Percentiles rank a stretch among this genome's conserved stretches.
Evolutionary conservation across 1,284 basidiomycete genomes (phyloP).

Genomic region (Boletus mariae): DNA sequence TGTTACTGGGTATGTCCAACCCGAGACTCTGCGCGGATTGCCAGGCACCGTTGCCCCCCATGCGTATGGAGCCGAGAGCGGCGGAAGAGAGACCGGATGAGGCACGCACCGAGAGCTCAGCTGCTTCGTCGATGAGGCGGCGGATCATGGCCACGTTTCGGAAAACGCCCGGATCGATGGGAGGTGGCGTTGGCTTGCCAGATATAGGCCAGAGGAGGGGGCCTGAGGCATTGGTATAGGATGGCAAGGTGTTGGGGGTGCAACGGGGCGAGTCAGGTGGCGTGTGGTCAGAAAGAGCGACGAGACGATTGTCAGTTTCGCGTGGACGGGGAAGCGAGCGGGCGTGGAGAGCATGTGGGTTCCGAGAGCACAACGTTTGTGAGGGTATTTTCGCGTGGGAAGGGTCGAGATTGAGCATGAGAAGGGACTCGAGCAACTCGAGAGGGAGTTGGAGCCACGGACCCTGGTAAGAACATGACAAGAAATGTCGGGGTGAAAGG

Average conservation of each 20-base stretch:
- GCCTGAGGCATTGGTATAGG: constrained; percentile 20
- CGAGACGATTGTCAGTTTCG: constrained; percentile 42
- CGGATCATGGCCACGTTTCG: constrained; percentile 68
- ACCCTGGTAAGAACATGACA: constrained; percentile 45
- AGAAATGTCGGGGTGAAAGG: neutral
- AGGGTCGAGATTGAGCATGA: constrained; percentile 71
- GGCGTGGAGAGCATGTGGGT: constrained; percentile 14
- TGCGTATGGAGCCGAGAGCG: constrained; percentile 62
- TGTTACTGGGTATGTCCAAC: constrained; percentile 45
- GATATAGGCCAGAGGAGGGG: constrained; percentile 50
- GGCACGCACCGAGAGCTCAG: constrained; percentile 77
- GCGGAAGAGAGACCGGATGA: constrained; percentile 72
- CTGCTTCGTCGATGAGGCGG: constrained; percentile 77
- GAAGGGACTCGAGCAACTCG: constrained; percentile 75
- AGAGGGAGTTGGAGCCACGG: constrained; percentile 84
- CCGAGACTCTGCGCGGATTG: constrained; percentile 56
- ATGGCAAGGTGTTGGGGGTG: constrained; percentile 35
- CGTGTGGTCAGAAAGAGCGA: constrained; percentile 46
- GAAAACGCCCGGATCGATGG: constrained; percentile 82
- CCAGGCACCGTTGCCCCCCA: constrained; percentile 47
- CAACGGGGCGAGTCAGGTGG: constrained; percentile 52
- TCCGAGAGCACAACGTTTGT: constrained; percentile 17
- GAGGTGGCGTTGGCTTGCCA: constrained; percentile 68
- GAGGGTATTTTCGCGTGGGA: constrained; percentile 44
- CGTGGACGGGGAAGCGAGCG: constrained; percentile 24